These are phyloP conservation scores for Sanghuangporus weigelae DNA, from an alignment of 1,284 basidiomycete genomes.

Conservation along the genomic window DNA sequence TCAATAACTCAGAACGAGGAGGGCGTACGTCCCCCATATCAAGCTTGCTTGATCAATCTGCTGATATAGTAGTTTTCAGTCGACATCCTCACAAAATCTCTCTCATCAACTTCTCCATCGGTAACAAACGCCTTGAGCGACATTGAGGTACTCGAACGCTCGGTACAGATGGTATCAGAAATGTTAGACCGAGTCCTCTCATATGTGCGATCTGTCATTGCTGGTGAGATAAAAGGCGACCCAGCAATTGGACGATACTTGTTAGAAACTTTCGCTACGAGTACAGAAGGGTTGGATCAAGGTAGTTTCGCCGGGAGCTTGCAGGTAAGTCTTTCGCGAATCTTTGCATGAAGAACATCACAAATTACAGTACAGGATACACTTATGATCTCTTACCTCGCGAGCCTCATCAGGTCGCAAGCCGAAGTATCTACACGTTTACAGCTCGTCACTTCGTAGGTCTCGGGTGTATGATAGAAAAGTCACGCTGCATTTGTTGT, in stretches of 20 bases:
- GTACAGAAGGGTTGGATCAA: constrained; percentile 61
- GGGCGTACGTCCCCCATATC: constrained; percentile 58
- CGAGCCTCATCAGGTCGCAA: constrained; percentile 91
- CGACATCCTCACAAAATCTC: constrained; percentile 59
- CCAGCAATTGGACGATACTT: constrained; percentile 88
- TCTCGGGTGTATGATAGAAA: not conserved
- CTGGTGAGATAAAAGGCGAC: constrained; percentile 79
- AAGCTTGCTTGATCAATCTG: constrained; percentile 1
- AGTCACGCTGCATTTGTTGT: not conserved
- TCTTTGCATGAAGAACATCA: not conserved
- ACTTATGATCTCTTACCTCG: constrained; percentile 92
- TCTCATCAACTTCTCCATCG: constrained; percentile 40
- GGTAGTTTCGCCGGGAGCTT: constrained; percentile 72
- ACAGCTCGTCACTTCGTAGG: constrained; percentile 54
- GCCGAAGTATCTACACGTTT: constrained; percentile 90
- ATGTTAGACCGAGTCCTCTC: constrained; percentile 84
- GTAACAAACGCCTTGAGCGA: constrained; percentile 50
- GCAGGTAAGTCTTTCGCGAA: constrained; percentile 43
- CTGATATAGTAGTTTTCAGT: constrained; percentile 39
- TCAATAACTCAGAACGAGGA: constrained; percentile 78
- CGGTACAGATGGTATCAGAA: constrained; percentile 63
- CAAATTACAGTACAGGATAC: constrained; percentile 58
- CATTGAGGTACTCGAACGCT: constrained; percentile 65
- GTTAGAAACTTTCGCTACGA: constrained; percentile 81
- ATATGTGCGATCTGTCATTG: constrained; percentile 83